Base-by-base conservation (phyloP, 2,329 filamentous ascomycete genomes). In the Teratosphaeria destructans region DNA sequence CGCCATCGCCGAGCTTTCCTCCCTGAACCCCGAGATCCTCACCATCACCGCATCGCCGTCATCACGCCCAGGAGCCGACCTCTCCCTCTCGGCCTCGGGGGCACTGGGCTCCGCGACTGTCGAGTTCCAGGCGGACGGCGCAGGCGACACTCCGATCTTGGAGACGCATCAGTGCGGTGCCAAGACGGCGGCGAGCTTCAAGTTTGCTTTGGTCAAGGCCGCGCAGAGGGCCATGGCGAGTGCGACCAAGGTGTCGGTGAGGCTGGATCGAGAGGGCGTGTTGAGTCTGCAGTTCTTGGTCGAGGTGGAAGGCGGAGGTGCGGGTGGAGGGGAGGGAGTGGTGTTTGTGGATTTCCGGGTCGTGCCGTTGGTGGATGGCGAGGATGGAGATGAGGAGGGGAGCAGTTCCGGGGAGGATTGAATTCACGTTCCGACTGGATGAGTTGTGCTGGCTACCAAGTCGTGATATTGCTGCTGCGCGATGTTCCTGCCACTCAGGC, bases 251-350 rank as follows among this genome's bases (percentile, higher is more conserved):
- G 92, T 97, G 60, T 96, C 91, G 71, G 82, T 99, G 62, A 82
- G 94, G 16, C 87, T 90, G 0, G 94, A 99, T 73, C 81, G 83
- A 1, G 90, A 96, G 71, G 93, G 94, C 0, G 93, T 99, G 34
- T 74, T 99, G 64, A 96, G 90, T 74, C 76, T 97, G 72, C 94
- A 99, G 71, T 96, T 97, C 69, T 94, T 99, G 88, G 87, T 99
- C 16, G 90, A 96, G 71, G 80, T 92, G 52, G 90, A 94, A 62
- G 16, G 43, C 19, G 64, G 65, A 2, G 63, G 61, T 23, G 7
- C 3, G 35, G 54, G 58, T 26, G 63, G 60, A 10, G 65, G 56
- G 8, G 64, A 68, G 19, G 74, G 74, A 29, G 78, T 85, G 47
- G 89, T 85, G 66, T 95, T 93, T 74, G 80, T 94, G 27, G 89